Percentiles rank a stretch among this genome's conserved stretches.
Evolutionary conservation across 2,329 filamentous ascomycete genomes (phyloP).

Genomic region (Anthostomella pinea): DNA sequence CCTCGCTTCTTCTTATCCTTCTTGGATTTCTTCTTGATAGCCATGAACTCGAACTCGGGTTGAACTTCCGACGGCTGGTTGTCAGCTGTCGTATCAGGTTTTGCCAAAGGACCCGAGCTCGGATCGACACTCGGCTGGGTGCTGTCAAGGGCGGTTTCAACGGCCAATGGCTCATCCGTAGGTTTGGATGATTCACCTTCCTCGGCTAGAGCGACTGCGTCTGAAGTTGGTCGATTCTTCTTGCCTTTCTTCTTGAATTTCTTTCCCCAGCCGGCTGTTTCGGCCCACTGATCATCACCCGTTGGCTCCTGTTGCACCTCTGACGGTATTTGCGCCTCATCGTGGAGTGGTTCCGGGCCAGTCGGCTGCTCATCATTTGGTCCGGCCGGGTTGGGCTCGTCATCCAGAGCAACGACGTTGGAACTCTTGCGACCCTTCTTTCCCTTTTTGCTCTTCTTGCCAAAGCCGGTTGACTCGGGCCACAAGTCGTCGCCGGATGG

Average conservation of each 20-base stretch:
- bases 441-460: constrained; percentile 23
- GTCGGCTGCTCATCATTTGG: constrained; percentile 7
- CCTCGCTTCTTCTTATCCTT: constrained; percentile 22
- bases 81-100: constrained; percentile 2
- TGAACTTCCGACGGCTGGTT: constrained; percentile 1
- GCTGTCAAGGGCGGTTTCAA: constrained; percentile 8
- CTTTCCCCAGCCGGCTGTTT: constrained; percentile 15
- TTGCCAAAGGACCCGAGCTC: neutral
- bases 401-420: neutral
- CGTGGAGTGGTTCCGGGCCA: constrained; percentile 1
- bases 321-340: constrained; percentile 5
- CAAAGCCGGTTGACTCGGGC: constrained; percentile 14
- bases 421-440: constrained; percentile 18
- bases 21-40: constrained; percentile 23
- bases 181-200: constrained; percentile 5
- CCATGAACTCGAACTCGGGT: constrained; percentile 11
- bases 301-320: constrained; percentile 10
- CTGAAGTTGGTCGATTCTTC: constrained; percentile 10
- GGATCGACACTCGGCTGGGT: constrained; percentile 7
- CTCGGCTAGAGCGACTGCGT: constrained; percentile 8
- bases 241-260: constrained; percentile 22
- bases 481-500: constrained; percentile 5
- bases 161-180: constrained; percentile 5
- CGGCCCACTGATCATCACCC: constrained; percentile 9
- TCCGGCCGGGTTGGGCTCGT: constrained; percentile 9